Percentiles rank a stretch among this genome's conserved stretches.
Conservation (phyloP, 2,329 filamentous ascomycete species). For the Tricladium varicosporioides region DNA sequence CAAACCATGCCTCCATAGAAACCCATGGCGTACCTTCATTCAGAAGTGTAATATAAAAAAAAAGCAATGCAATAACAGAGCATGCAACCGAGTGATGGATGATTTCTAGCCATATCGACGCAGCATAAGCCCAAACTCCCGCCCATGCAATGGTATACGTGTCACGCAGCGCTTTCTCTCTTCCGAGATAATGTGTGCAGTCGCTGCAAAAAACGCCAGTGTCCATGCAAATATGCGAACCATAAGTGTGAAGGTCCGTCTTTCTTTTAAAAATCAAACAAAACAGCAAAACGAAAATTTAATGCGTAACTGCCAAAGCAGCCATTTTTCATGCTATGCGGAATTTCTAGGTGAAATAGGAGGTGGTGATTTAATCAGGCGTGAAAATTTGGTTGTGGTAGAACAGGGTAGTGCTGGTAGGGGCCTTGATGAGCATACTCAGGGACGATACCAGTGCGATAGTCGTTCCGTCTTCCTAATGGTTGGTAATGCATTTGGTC, state of each 20-base stretch:
- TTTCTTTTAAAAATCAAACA: constrained; percentile 16
- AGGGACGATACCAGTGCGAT: constrained; percentile 70
- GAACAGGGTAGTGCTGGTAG: constrained; percentile 29
- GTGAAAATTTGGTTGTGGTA: constrained; percentile 36
- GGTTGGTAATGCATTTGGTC: constrained; percentile 80
- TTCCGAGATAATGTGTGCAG: constrained; percentile 1
- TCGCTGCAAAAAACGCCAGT: constrained; percentile 25
- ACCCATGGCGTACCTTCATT: too few relatives aligned
- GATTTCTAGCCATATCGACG: constrained; percentile 13
- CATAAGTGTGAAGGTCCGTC: constrained; percentile 10
- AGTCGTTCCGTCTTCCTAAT: constrained; percentile 65
- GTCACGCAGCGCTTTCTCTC: constrained; percentile 12
- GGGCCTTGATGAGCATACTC: constrained; percentile 42
- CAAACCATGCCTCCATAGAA: too few relatives aligned
- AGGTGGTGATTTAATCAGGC: constrained; percentile 19
- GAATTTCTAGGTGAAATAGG: not conserved
- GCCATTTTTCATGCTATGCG: not conserved
- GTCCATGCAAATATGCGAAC: constrained; percentile 17
- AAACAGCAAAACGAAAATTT: constrained; percentile 7
- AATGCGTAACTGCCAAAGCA: not conserved
- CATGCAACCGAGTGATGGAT: constrained; percentile 7
- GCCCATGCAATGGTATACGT: constrained; percentile 26
- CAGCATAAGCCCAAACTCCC: constrained; percentile 20
- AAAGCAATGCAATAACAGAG: constrained; percentile 1
- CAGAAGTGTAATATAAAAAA: not conserved